A percentile compares a stretch with the other conserved stretches of the same genome.
These are phyloP conservation scores for Hermanozyma aechmeae DNA, from an alignment of 805 yeast genomes.

Conservation along the genomic window DNA sequence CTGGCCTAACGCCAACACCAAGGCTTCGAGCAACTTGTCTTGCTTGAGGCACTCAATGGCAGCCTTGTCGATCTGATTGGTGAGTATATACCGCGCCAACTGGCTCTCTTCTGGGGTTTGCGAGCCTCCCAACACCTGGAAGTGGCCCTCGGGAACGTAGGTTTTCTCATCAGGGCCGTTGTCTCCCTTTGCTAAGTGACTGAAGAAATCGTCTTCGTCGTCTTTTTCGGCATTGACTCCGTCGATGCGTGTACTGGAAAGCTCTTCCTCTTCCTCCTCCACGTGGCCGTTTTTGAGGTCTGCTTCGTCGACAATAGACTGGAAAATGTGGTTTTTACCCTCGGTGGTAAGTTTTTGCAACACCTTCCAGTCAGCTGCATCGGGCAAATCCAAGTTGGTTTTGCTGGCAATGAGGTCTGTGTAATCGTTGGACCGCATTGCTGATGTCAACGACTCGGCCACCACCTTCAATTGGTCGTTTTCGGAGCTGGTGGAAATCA, in stretches of 20 bases:
- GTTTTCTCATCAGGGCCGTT: constrained; percentile 1
- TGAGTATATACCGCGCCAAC: constrained; percentile 36
- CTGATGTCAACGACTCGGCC: constrained; percentile 34
- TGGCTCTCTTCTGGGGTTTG: constrained; percentile 38
- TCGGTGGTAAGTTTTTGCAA: constrained; percentile 41
- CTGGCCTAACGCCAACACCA: constrained; percentile 68
- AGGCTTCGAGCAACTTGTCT: constrained; percentile 66
- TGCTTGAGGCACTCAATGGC: constrained; percentile 55
- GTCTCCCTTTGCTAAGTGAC: constrained; percentile 20
- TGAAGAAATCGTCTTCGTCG: constrained; percentile 26
- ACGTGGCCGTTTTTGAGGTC: constrained; percentile 3
- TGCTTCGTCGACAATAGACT: constrained; percentile 15
- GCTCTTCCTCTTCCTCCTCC: constrained; percentile 1
- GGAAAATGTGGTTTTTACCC: constrained; percentile 44
- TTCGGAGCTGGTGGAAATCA: no score
- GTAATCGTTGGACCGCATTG: constrained; percentile 49
- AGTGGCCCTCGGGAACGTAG: constrained; percentile 46
- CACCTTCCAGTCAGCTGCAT: constrained; percentile 58
- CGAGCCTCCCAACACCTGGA: constrained; percentile 26
- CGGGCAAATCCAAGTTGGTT: constrained; percentile 21
- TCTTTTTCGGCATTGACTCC: constrained; percentile 1
- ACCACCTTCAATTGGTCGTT: no score
- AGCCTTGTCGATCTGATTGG: constrained; percentile 59
- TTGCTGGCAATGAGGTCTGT: constrained; percentile 47
- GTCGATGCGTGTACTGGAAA: not conserved